phyloP scores from a whole-genome alignment of 2,329 filamentous ascomycete genomes.

The Colletotrichum australisinense region DNA sequence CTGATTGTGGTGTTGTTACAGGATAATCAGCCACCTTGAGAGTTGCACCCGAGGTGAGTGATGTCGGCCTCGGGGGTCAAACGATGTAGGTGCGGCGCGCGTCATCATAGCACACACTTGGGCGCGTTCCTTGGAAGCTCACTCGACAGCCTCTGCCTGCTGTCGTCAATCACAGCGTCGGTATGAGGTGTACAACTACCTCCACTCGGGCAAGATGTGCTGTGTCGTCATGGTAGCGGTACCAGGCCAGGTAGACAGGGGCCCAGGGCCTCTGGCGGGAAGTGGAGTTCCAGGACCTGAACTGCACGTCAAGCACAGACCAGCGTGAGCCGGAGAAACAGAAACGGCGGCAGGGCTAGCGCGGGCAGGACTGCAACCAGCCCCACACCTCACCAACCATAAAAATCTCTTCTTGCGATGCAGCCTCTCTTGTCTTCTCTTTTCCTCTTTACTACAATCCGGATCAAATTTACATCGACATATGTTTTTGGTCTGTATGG shows the following conservation, averaged over 20 bases:
- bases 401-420: constrained; percentile 32
- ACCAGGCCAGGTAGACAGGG: not conserved
- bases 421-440: constrained; percentile 33
- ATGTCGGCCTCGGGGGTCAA: not conserved
- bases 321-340: constrained; percentile 27
- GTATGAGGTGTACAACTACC: constrained; percentile 19
- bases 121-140: constrained; percentile 28
- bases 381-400: constrained; percentile 25
- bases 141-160: constrained; percentile 6
- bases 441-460: constrained; percentile 53
- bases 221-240: constrained; percentile 13
- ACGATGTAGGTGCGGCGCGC: constrained; percentile 15
- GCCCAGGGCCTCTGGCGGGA: not conserved
- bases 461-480: constrained; percentile 63
- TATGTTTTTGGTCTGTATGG: constrained; percentile 58
- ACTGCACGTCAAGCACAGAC: constrained; percentile 5
- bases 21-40: not conserved
- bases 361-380: not conserved
- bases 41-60: not conserved
- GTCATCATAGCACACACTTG: constrained; percentile 28
- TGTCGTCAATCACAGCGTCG: not conserved
- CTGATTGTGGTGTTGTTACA: not conserved
- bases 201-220: not conserved
- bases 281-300: not conserved
- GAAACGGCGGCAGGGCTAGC: constrained; percentile 14